Evolutionary conservation across 176 grass and related monocot genomes (phyloP).

Genomic region (Oryza nivara): DNA sequence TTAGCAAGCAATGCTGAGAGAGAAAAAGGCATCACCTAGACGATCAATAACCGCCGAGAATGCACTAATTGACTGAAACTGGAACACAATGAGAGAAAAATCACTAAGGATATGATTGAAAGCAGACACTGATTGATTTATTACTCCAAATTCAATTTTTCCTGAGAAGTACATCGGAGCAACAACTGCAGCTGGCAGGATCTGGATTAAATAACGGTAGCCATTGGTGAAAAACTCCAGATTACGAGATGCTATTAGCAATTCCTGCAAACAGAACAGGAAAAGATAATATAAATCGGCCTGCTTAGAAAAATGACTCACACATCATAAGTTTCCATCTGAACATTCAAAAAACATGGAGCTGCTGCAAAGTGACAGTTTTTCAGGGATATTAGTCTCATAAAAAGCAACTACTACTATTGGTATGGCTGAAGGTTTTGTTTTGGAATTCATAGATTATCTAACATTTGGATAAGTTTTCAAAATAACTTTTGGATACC

Average conservation of each 20-base stretch:
- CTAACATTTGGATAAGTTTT: not conserved
- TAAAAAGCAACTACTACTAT: not conserved
- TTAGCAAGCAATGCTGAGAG: not conserved
- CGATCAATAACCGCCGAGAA: conserved; percentile 98
- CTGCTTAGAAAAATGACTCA: not conserved
- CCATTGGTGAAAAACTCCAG: conserved; percentile 95
- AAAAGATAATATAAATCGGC: conserved; percentile 17
- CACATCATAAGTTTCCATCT: not conserved
- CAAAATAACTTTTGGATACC: not conserved
- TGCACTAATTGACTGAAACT: conserved; percentile 97
- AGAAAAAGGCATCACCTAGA: conserved; percentile 59
- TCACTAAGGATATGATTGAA: conserved; percentile 98
- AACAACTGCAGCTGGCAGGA: conserved; percentile 94
- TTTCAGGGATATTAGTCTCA: conserved; percentile 4
- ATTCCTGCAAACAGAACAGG: conserved; percentile 63
- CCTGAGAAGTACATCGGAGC: conserved; percentile 96
- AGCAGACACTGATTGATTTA: conserved; percentile 98
- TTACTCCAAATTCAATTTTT: conserved; percentile 98
- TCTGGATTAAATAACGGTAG: conserved; percentile 94
- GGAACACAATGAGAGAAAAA: conserved; percentile 97
- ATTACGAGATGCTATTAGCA: conserved; percentile 89
- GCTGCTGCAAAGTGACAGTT: not conserved
- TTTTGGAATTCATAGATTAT: conserved; percentile 2
- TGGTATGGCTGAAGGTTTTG: not conserved
- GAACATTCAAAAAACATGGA: not conserved